phyloP scores from a whole-genome alignment of 345 rosid genomes.

The Gossypium australe region DNA sequence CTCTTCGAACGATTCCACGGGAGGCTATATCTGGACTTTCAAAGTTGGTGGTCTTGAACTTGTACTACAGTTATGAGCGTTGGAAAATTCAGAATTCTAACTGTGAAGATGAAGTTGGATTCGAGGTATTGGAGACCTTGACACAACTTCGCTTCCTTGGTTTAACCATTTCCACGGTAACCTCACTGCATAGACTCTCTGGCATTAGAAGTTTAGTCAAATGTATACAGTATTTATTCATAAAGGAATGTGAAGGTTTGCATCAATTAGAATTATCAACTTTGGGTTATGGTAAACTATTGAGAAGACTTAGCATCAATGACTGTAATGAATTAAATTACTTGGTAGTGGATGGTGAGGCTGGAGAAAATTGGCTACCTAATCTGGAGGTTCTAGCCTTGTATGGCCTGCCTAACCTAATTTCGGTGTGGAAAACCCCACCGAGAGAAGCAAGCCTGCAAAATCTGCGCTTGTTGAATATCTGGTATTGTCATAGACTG shows the following conservation, averaged over 20 bases:
- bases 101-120: constrained; percentile 28
- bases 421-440: constrained; percentile 34
- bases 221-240: constrained; percentile 33
- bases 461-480: constrained; percentile 37
- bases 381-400: constrained; percentile 44
- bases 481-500: constrained; percentile 41
- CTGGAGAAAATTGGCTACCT: constrained; percentile 34
- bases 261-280: constrained; percentile 22
- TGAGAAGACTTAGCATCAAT: constrained; percentile 48
- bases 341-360: constrained; percentile 27
- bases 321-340: constrained; percentile 37
- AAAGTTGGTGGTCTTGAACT: constrained; percentile 34
- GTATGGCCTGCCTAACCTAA: constrained; percentile 37
- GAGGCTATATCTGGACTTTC: constrained; percentile 33
- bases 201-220: constrained; percentile 20
- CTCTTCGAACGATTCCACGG: constrained; percentile 37
- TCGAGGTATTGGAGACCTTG: constrained; percentile 36
- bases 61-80: constrained; percentile 43
- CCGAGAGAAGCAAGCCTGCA: constrained; percentile 26
- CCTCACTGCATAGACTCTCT: constrained; percentile 25
- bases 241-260: constrained; percentile 39
- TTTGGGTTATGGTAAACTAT: constrained; percentile 25
- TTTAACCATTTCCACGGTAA: constrained; percentile 28
- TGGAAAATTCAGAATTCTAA: constrained; percentile 30
- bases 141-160: constrained; percentile 34